Conservation (phyloP, 371 early-diverging fungal species). For the Saksenaea oblongispora region DNA sequence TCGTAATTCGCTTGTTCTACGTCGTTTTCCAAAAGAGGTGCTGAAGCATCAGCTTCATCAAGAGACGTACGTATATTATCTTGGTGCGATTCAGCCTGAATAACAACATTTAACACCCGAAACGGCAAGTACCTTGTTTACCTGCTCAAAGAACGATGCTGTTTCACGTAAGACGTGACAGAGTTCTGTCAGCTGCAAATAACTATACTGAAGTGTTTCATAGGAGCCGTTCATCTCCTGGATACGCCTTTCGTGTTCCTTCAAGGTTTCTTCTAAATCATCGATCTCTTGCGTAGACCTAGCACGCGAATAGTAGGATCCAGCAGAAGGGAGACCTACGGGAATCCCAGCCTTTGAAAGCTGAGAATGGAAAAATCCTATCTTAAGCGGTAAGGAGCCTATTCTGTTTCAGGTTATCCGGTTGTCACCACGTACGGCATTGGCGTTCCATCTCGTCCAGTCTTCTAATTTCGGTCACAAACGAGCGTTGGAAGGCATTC, state of each 20-base stretch:
- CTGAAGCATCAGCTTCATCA: constrained; percentile 58
- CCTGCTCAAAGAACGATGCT: constrained; percentile 77
- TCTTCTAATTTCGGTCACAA: constrained; percentile 88
- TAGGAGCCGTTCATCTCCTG: constrained; percentile 86
- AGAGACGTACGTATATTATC: constrained; percentile 59
- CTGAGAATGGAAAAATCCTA: constrained; percentile 83
- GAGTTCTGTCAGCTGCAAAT: constrained; percentile 87
- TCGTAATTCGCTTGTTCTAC: constrained; percentile 53
- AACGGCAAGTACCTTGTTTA: constrained; percentile 25
- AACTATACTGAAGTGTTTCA: constrained; percentile 83
- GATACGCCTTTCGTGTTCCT: constrained; percentile 81
- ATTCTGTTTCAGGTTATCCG: constrained; percentile 59
- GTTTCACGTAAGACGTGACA: constrained; percentile 91
- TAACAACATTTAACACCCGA: neutral
- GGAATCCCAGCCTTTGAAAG: constrained; percentile 80
- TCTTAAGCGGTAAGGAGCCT: neutral
- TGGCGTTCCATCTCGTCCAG: constrained; percentile 94
- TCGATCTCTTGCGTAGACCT: constrained; percentile 92
- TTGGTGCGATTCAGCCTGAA: constrained; percentile 56
- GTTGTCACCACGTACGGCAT: constrained; percentile 80
- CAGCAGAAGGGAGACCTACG: constrained; percentile 57
- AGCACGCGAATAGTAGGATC: constrained; percentile 61
- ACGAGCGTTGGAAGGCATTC: constrained; percentile 97
- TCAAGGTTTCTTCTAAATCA: constrained; percentile 85
- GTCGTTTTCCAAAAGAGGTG: constrained; percentile 64